These are phyloP conservation scores for Calocybe indica DNA, from an alignment of 768 basidiomycete genomes.

Conservation along the genomic window DNA sequence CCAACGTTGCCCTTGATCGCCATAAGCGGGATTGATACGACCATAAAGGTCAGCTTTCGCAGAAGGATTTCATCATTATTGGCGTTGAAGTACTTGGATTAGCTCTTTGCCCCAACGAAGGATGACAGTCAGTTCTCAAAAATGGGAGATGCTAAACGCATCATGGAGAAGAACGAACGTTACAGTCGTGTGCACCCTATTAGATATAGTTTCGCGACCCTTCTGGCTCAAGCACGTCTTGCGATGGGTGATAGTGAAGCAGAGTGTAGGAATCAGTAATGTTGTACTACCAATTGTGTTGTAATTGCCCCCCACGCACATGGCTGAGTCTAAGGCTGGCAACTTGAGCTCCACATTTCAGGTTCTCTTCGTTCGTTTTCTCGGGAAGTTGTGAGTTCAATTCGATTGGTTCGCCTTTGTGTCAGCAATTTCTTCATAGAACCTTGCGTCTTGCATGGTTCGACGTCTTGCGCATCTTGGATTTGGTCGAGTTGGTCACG, in stretches of 20 bases:
- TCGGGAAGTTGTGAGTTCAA: too few species aligned
- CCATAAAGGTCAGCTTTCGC: conserved; percentile 57
- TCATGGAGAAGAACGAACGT: conserved; percentile 50
- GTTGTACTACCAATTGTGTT: too few species aligned
- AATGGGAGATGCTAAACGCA: conserved; percentile 42
- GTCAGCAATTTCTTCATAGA: too few species aligned
- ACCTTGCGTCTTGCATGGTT: too few species aligned
- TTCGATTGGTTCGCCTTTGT: too few species aligned
- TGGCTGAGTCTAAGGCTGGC: too few species aligned
- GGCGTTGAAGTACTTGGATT: background rate
- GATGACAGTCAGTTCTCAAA: conserved; percentile 48
- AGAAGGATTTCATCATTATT: too few species aligned
- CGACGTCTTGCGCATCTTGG: too few species aligned
- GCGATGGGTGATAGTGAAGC: conserved; percentile 17
- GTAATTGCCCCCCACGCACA: too few species aligned
- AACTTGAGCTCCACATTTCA: too few species aligned
- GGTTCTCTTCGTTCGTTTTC: too few species aligned
- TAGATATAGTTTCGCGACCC: conserved; percentile 18
- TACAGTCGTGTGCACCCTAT: conserved; percentile 23
- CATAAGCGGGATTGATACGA: conserved; percentile 81
- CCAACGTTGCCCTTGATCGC: conserved; percentile 77
- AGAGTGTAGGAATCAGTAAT: conserved; percentile 23
- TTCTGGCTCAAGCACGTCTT: conserved; percentile 18
- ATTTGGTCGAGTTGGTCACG: too few species aligned
- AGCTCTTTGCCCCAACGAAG: conserved; percentile 64